Base-by-base conservation (phyloP, 2,329 filamentous ascomycete species). In the Alternaria sp. region DNA sequence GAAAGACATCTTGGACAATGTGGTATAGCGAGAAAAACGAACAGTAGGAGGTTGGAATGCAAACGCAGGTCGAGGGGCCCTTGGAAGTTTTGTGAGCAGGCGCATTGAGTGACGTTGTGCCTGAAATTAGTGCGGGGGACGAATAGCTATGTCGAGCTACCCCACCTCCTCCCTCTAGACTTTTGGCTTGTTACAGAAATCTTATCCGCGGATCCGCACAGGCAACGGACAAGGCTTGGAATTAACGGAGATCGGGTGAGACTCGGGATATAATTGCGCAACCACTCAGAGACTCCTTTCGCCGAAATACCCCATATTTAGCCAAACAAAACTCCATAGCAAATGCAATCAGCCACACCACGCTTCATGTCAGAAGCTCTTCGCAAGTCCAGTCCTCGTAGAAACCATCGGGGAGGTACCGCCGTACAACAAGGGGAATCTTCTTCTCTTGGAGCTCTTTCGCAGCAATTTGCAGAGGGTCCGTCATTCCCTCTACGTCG, bases 341-440 rank as follows among this genome's bases (percentile, higher is more conserved):
- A 72, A 74, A 76, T 77, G 75, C 75, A 78, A 69, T 61, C 67
- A 71, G 65, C 50, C 66, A 56, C 60, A 60, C 63, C 59, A 61
- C 56, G 45, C 28, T 47, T 67, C 64, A 78, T 51, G 70, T 73
- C 62, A 97, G 87, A 69, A 98, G 86, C 82, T 99, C 96, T 83
- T 98, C 96, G 83, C 94, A 97, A 37, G 94, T 97, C 96, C 96
- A 99, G 81, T 99, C 96, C 87, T 99, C 96, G 82, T 98, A 98
- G 93, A 89, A 97, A 84, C 96, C 96, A 83, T 99, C 96, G 21
- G 96, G 96, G 79, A 99, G 87, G 83, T 98, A 99, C 78, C 96
- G 89, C 80, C 96, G 89, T 69, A 99, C 92, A 61, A 99, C 96
- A 65, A 99, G 83, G 23, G 96, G 96, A 59, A 99, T 97, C 87